These are phyloP conservation scores for Sordaria brevicollis DNA, from an alignment of 495 filamentous ascomycete genomes.

Conservation along the genomic window DNA sequence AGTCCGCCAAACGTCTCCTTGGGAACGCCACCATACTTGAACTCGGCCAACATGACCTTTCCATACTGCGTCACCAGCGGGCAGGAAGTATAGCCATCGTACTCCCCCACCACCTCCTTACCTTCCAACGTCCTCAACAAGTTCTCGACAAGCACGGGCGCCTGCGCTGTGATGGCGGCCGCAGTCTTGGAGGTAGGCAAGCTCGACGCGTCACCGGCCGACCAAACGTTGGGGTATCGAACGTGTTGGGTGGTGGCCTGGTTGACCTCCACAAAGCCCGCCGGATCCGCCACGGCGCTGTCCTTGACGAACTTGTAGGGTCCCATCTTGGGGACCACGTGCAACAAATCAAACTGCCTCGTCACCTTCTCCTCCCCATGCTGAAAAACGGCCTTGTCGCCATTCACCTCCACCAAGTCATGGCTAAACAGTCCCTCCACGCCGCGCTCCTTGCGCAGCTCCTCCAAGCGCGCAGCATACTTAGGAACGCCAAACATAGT, in stretches of 20 bases:
- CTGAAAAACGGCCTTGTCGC: constrained; percentile 44
- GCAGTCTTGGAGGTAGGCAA: constrained; percentile 60
- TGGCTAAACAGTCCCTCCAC: constrained; percentile 60
- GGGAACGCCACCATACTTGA: constrained; percentile 61
- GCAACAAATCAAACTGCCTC: constrained; percentile 49
- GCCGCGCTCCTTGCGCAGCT: constrained; percentile 49
- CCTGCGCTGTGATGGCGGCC: constrained; percentile 53
- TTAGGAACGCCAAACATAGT: constrained; percentile 62
- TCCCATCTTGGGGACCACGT: constrained; percentile 53
- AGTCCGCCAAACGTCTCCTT: constrained; percentile 52
- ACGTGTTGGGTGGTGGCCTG: constrained; percentile 49
- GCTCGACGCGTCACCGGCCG: constrained; percentile 56
- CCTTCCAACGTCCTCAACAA: constrained; percentile 43
- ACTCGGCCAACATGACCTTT: constrained; percentile 60
- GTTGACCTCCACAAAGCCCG: constrained; percentile 56
- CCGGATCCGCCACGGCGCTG: constrained; percentile 46
- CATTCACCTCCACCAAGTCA: constrained; percentile 51
- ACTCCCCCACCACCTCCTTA: constrained; percentile 38
- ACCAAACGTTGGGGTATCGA: constrained; percentile 57
- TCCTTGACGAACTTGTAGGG: constrained; percentile 49
- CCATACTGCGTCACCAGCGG: constrained; percentile 55
- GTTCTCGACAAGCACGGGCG: constrained; percentile 50
- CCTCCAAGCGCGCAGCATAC: constrained; percentile 51
- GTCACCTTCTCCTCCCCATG: constrained; percentile 36
- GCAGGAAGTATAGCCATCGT: constrained; percentile 63